Conservation (phyloP, 208 protist genomes). For the Acanthamoeba royreba region DNA sequence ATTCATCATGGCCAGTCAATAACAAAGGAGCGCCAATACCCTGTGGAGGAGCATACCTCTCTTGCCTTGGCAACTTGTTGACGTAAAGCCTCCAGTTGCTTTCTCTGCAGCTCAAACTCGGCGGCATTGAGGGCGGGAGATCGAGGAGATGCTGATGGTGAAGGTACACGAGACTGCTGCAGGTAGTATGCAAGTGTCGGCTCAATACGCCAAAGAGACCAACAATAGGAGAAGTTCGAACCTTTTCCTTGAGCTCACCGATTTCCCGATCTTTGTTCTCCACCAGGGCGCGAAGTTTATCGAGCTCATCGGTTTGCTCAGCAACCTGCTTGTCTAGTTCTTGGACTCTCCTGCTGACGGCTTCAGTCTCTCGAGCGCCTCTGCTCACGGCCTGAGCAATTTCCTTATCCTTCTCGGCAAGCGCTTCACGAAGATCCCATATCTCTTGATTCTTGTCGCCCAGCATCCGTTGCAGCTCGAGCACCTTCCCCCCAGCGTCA, state of each 20-base stretch:
- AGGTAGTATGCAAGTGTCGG: not conserved
- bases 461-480: not conserved
- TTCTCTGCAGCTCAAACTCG: conserved; percentile 8
- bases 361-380: not conserved
- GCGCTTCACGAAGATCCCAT: not conserved
- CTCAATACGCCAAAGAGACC: not conserved
- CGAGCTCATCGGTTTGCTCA: not conserved
- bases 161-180: not conserved
- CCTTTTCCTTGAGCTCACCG: not conserved
- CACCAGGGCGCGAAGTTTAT: not conserved
- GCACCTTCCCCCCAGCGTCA: not conserved
- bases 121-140: not conserved
- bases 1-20: too few relatives aligned
- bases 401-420: not conserved
- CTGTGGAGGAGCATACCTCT: too few relatives aligned
- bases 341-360: not conserved
- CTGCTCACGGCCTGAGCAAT: not conserved
- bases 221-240: not conserved
- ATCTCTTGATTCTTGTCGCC: conserved; percentile 2
- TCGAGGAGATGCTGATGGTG: not conserved
- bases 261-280: conserved; percentile 2
- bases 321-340: not conserved
- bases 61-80: not conserved
- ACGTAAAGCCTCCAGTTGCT: conserved; percentile 2
- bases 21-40: too few relatives aligned